Base-by-base conservation (phyloP, 2,329 filamentous ascomycete species). In the Aphanoascus verrucosus region DNA sequence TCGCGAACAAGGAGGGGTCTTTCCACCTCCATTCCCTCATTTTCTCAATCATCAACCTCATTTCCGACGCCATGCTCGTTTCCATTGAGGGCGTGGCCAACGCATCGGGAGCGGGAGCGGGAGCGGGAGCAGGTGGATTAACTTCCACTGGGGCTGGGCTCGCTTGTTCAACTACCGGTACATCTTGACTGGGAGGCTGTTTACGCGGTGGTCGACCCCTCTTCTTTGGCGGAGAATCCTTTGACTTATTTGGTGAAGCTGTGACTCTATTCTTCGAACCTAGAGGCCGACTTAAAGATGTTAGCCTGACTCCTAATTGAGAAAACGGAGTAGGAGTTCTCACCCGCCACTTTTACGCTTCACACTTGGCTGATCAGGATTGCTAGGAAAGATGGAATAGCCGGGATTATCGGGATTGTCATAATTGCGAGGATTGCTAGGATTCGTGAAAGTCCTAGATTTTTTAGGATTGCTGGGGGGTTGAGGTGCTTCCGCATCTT, bases 21-120 rank as follows among this genome's bases (percentile, higher is more conserved):
- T 76, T 75, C 23, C 66, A 65, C 55, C 80, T 79, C 55, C 79
- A 74, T 56, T 80, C 73, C 38, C 77, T 70, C 76, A 82, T 80
- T 59, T 76, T 79, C 35, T 76, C 72, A 64, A 81, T 77, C 71
- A 80, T 74, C 1, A 68, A 67, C 54, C 74, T 72, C 64, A 80
- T 77, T 59, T 79, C 73, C 1, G 66, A 63, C 56, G 77, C 77
- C 48, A 77, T 71, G 19, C 67, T 67, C 37, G 67, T 67, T 15
- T 56, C 57, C 8, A 48, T 23, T 34, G 48, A 41, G 8, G 44
- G 38, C 6, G 38, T 35, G 17, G 9, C 19, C 7, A n/a, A 46
- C 15, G 17, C 11, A 5, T 20, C 15, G 34, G 6, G 34, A 38
- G 15, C 34, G 20, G n/a, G 14, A 19, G 41, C 15, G 34, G 6